Evolutionary conservation across 345 rosid genomes (phyloP), one percentile per base, ranked within the genome.

Genomic region (Eucalyptus caleyi): DNA sequence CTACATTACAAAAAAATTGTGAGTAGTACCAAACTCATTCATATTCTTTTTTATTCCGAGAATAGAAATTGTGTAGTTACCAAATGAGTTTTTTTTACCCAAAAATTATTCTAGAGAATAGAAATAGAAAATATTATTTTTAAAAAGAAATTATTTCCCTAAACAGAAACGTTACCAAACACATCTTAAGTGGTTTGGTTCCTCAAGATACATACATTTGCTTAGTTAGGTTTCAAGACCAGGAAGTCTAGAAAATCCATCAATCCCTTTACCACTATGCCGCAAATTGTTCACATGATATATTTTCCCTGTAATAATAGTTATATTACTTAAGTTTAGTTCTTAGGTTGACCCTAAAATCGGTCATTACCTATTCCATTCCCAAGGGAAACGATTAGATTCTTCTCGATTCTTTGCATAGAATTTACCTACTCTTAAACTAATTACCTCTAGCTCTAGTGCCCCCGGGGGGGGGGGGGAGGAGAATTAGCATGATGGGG

Each of bases 121-220:
- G 5, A 53, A 51, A 53, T 53, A 53, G 2, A 53, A 53, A 8
- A 53, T 1, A 53, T 2, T 53, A 53, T 53, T 53, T 53, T 53
- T 19, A 53, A 53, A 53, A 53, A 19, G 5, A 53, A 53, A 53
- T 19, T 19, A 53, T 53, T 19, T 53, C 0, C 11, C 0, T 7
- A 0, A 53, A 53, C 0, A 19, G 0, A 53, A 3, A 53, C 0
- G 24, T 53, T 53, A 53, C 24, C 2, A 8, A 19, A 19, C 5
- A 8, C 24, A 27, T 1, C 7, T 1, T 60, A 12, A 60, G 8
- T 7, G 69, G n/a, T 60, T 60, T 12, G 16, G 4, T 60, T 60
- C 69, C 69, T 60, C 1, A 0, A 60, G 8, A 60, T 60, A 60
- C 16, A 27, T 60, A 27, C 6, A 60, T 27, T 27, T 60, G 34